Evolutionary conservation across 768 basidiomycete species (phyloP).

Genomic region (Clitopilus passeckerianus): DNA sequence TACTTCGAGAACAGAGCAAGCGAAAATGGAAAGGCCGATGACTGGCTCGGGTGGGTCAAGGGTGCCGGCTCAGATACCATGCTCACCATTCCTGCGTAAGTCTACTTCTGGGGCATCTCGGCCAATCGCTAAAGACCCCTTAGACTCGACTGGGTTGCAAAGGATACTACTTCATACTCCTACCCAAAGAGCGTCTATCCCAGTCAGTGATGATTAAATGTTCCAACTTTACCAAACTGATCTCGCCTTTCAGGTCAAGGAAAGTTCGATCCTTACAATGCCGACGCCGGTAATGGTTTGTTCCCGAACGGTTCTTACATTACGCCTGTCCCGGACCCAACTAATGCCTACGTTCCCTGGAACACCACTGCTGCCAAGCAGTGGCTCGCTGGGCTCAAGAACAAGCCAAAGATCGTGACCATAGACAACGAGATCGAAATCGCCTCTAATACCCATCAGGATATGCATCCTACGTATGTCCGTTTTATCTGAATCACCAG

Average conservation of each 20-base stretch:
- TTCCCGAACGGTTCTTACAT: conserved; percentile 43
- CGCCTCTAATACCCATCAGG: conserved; percentile 46
- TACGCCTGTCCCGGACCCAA: conserved; percentile 32
- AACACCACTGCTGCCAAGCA: conserved; percentile 35
- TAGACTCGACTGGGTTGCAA: conserved; percentile 54
- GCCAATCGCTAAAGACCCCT: not conserved
- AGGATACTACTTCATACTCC: conserved; percentile 48
- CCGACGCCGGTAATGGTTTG: conserved; percentile 44
- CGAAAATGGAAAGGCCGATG: conserved; percentile 34
- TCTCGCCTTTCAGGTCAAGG: conserved; percentile 28
- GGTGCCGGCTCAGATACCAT: conserved; percentile 37
- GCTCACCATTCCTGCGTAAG: conserved; percentile 45
- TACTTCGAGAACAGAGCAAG: conserved; percentile 49
- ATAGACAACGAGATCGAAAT: conserved; percentile 59
- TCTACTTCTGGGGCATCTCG: not conserved
- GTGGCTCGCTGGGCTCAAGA: conserved; percentile 39
- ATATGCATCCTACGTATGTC: conserved; percentile 47
- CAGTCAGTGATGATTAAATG: conserved; percentile 18
- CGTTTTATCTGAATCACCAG: not conserved
- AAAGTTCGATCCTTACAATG: conserved; percentile 40
- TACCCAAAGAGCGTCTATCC: conserved; percentile 40
- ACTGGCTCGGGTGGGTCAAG: conserved; percentile 44
- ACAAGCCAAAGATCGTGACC: conserved; percentile 44
- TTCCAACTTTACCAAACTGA: not conserved
- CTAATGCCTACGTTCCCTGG: conserved; percentile 40